Conservation (phyloP, 768 basidiomycete species). For the Mrakia blollopis region DNA sequence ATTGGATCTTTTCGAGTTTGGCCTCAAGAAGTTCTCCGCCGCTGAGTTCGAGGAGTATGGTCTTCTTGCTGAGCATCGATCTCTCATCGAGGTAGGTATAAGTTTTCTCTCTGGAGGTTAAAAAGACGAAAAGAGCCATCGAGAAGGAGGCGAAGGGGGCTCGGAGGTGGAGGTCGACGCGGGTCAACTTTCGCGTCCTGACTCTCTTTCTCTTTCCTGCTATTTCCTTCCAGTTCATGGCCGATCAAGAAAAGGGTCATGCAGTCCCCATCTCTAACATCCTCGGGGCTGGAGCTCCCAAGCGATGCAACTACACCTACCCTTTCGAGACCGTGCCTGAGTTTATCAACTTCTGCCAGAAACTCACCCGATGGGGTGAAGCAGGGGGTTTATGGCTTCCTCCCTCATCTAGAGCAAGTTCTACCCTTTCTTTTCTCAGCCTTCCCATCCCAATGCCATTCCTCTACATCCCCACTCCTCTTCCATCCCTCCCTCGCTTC, state of each 20-base stretch:
- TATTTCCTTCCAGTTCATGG: conserved; percentile 59
- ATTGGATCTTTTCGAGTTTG: conserved; percentile 56
- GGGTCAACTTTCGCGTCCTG: neutral
- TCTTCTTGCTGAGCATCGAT: conserved; percentile 51
- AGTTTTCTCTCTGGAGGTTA: neutral
- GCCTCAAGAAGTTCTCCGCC: conserved; percentile 53
- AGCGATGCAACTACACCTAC: conserved; percentile 56
- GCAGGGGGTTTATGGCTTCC: conserved; percentile 58
- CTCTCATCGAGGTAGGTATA: neutral
- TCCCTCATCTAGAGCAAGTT: conserved; percentile 63
- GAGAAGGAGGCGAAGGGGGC: no score
- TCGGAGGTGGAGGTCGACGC: neutral
- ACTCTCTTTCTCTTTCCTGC: conserved; percentile 42
- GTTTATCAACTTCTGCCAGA: conserved; percentile 34
- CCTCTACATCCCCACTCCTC: no score
- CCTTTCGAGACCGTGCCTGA: conserved; percentile 54
- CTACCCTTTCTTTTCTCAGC: no score
- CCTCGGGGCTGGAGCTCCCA: conserved; percentile 41
- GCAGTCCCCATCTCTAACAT: conserved; percentile 55
- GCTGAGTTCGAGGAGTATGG: conserved; percentile 58
- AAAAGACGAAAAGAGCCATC: no score
- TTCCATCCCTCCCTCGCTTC: no score
- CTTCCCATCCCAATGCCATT: no score
- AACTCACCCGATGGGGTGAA: conserved; percentile 55
- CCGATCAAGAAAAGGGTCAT: conserved; percentile 51